Conservation (phyloP, 2,329 filamentous ascomycete species). For the Tolypocladium paradoxum region DNA sequence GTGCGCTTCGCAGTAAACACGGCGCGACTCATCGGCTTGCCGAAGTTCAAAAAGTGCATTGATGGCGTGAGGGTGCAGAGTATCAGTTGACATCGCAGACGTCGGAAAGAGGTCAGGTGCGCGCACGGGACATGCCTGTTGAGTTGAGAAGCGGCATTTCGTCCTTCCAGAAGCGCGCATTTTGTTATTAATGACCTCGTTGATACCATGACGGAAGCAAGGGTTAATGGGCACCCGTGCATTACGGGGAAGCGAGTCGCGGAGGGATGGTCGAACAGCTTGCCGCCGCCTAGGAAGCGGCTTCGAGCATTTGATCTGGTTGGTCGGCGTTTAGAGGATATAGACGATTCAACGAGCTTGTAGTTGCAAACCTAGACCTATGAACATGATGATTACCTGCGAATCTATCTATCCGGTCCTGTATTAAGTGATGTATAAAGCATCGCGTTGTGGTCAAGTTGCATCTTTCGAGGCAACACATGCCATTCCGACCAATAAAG, state of each 20-base stretch:
- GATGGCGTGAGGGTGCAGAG: not conserved
- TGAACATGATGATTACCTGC: conserved; percentile 14
- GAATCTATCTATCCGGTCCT: too few species aligned
- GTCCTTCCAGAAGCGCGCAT: conserved; percentile 4
- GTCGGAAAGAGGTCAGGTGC: conserved; percentile 4
- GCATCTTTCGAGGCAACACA: too few species aligned
- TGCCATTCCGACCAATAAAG: too few species aligned
- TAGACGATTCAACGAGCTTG: conserved; percentile 29
- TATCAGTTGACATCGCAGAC: not conserved
- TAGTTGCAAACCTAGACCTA: conserved; percentile 15
- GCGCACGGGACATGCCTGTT: conserved; percentile 9
- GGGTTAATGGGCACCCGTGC: not conserved
- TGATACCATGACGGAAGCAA: conserved; percentile 7
- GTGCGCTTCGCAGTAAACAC: conserved; percentile 71
- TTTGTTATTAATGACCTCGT: conserved; percentile 7
- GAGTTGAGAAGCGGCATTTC: conserved; percentile 1
- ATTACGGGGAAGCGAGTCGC: not conserved
- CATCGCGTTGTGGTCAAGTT: too few species aligned
- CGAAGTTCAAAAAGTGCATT: not conserved
- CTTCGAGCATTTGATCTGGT: conserved; percentile 20
- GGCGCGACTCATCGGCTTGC: not conserved
- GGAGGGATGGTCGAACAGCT: not conserved
- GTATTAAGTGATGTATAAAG: not conserved
- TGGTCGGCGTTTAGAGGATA: conserved; percentile 26
- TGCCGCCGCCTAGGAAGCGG: conserved; percentile 6